Base-by-base conservation (phyloP, 768 basidiomycete genomes). In the Arthromyces matolae region DNA sequence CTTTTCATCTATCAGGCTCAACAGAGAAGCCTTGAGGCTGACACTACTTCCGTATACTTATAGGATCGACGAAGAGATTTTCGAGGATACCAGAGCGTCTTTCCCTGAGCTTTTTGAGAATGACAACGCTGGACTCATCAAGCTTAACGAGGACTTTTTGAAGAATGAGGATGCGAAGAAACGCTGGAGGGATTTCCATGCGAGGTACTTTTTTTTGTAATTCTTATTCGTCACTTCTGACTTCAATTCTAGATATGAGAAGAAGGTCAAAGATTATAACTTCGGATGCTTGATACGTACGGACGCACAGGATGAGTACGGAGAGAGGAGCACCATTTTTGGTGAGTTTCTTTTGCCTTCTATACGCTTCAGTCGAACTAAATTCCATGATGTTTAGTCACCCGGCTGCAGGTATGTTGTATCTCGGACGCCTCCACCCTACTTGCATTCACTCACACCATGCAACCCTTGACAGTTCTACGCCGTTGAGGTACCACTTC, bases 261-360 rank as follows among this genome's bases (percentile, higher is more conserved):
- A 87, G 49, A 89, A 86, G 60, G 73, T 98, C 45, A 86, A 88
- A 60, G 93, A 97, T 56, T 91, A 87, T 70, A 98, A 98, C 76
- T 97, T 97, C 68, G 96, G 96, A 16, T 97, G 91, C 2, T 73
- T 99, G 55, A 86, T 99, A 54, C 81, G 96, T 42, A 84, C 80
- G 38, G 80, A 96, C 60, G 78, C 86, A 29, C 72, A 71, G 39
- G 75, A 80, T 47, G 92, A 94, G 62, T 99, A 98, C 65, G 82
- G 79, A 9, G 88, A 98, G 73, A 78, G 74, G 25, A 99, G 98
- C 71, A 89, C 93, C 5, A 95, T 97, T 54, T 93, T 99, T 61
- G 94, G 93, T 89, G 61, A 62, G 31, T 35, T 43, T 24, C n/a
- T n/a, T 34, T 12, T 8, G 38, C 35, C 37, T 50, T 50, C 19